A percentile compares a stretch with the other conserved stretches of the same genome.
These are phyloP conservation scores for Hibiscus trionum DNA, from an alignment of 345 rosid genomes.

Conservation along the genomic window DNA sequence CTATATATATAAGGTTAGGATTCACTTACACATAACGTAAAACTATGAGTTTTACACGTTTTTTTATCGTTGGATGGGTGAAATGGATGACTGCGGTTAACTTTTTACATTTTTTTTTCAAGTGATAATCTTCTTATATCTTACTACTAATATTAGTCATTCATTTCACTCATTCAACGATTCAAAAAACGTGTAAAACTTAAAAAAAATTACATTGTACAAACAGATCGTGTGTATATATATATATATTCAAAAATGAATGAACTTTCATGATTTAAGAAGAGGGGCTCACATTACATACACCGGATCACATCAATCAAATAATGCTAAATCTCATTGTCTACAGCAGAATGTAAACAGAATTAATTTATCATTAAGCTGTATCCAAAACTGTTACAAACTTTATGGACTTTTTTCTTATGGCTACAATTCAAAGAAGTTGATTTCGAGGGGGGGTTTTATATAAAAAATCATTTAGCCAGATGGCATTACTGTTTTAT, in stretches of 20 bases:
- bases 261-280: background rate
- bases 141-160: too few species aligned
- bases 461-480: background rate
- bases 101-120: too few species aligned
- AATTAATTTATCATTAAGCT: background rate
- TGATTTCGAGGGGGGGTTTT: background rate
- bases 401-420: background rate
- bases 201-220: too few species aligned
- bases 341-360: background rate
- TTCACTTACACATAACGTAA: too few species aligned
- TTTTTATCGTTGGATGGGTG: too few species aligned
- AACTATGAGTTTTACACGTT: too few species aligned
- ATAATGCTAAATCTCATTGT: background rate
- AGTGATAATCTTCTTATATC: too few species aligned
- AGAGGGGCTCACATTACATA: background rate
- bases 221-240: too few species aligned
- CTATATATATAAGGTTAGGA: too few species aligned
- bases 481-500: background rate
- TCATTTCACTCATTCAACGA: too few species aligned
- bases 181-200: too few species aligned
- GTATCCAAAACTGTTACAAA: background rate
- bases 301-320: constrained; percentile 4
- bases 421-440: background rate
- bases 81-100: too few species aligned
- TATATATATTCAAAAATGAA: background rate